Evolutionary conservation across 2,329 filamentous ascomycete genomes (phyloP).

Genomic region (Exutisphaerella laricina): DNA sequence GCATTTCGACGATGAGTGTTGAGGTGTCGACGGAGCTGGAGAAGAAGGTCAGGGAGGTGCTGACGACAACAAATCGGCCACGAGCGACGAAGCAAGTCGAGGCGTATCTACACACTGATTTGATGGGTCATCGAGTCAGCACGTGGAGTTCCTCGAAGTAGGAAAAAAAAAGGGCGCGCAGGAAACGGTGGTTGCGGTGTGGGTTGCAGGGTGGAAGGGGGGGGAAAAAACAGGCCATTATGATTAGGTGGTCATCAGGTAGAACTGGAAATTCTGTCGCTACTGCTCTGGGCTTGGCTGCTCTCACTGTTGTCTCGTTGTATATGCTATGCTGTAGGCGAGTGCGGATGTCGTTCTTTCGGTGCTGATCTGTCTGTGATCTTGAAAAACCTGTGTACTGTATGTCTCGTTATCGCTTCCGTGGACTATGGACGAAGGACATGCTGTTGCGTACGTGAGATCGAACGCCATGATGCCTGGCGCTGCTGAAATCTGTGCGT

Average conservation of each 20-base stretch:
- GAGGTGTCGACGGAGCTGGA: constrained; percentile 2
- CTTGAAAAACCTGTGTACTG: no score
- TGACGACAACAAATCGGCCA: background rate
- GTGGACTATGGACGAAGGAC: no score
- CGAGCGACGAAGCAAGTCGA: background rate
- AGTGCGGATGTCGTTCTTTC: no score
- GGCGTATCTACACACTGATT: constrained; percentile 1
- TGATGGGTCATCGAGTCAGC: constrained; percentile 1
- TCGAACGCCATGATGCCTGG: no score
- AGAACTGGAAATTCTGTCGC: background rate
- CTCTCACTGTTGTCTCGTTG: no score
- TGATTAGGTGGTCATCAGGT: background rate
- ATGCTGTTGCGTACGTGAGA: no score
- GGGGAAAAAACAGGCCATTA: background rate
- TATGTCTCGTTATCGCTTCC: no score
- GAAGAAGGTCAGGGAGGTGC: background rate
- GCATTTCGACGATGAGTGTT: background rate
- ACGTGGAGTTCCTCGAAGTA: background rate
- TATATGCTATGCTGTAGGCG: no score
- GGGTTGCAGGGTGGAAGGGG: background rate
- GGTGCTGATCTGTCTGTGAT: no score
- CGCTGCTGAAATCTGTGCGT: no score
- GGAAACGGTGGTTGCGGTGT: background rate
- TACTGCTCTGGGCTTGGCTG: background rate
- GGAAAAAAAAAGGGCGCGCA: no score